Conservation (phyloP, 2,329 filamentous ascomycete genomes). For the Tolypocladium capitatum region DNA sequence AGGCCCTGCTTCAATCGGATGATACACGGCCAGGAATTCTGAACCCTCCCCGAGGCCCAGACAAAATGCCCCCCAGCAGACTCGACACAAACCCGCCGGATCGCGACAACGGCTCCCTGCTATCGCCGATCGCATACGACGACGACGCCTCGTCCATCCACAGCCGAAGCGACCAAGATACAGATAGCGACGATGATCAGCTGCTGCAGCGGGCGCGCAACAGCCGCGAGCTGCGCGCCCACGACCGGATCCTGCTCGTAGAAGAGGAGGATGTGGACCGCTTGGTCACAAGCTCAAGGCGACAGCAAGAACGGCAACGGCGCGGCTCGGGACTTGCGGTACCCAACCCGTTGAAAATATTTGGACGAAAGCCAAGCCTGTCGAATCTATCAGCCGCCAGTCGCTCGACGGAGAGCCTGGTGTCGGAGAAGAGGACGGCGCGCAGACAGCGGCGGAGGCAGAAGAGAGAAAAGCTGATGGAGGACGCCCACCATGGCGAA, state of each 20-base stretch:
- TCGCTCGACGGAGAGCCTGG: slow-evolving; percentile 35
- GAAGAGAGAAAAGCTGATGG: slow-evolving; percentile 39
- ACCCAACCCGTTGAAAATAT: slow-evolving; percentile 34
- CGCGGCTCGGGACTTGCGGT: slow-evolving; percentile 35
- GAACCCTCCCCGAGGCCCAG: background rate
- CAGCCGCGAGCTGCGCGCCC: slow-evolving; percentile 54
- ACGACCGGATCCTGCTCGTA: slow-evolving; percentile 57
- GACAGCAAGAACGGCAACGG: slow-evolving; percentile 35
- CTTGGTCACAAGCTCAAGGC: slow-evolving; percentile 40
- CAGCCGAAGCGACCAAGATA: slow-evolving; percentile 58
- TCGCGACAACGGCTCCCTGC: slow-evolving; percentile 31
- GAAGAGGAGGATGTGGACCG: slow-evolving; percentile 62
- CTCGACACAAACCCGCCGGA: slow-evolving; percentile 10
- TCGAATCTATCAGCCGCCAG: slow-evolving; percentile 21
- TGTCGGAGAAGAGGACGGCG: slow-evolving; percentile 33
- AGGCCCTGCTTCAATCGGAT: background rate
- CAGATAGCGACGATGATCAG: slow-evolving; percentile 64
- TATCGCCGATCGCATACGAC: slow-evolving; percentile 53
- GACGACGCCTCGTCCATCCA: slow-evolving; percentile 56
- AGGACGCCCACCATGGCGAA: slow-evolving; percentile 47
- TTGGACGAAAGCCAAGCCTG: slow-evolving; percentile 24
- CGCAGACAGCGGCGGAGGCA: slow-evolving; percentile 36
- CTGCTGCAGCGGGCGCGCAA: slow-evolving; percentile 52
- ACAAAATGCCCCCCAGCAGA: slow-evolving; percentile 4
- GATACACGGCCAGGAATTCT: background rate